phyloP scores from a whole-genome alignment of 73 alveolate genomes.

The Tetrahymena borealis region DNA sequence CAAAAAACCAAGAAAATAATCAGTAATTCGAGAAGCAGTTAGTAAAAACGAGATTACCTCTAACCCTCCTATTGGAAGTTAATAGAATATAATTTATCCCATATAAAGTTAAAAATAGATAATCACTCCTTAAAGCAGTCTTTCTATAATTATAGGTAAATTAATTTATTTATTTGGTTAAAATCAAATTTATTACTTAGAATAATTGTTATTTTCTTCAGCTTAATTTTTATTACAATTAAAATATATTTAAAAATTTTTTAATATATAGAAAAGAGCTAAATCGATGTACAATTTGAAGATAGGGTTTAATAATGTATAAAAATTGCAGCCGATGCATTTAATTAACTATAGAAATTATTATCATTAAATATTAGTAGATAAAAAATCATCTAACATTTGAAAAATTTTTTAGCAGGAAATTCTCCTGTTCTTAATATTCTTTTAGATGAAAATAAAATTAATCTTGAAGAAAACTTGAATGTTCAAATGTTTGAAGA shows the following conservation, averaged over 20 bases:
- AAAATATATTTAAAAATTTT: no score
- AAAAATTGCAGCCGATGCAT: not conserved
- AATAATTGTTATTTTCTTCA: no score
- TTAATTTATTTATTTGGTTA: no score
- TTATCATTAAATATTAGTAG: not conserved
- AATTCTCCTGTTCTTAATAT: not conserved
- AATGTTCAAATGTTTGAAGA: not conserved
- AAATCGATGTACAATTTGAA: not conserved
- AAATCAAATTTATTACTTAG: no score
- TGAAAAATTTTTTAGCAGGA: not conserved
- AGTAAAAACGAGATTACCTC: no score
- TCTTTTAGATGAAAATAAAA: not conserved
- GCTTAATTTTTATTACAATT: no score
- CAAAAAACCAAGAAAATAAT: not conserved
- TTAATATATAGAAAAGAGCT: not conserved
- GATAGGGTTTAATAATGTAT: not conserved
- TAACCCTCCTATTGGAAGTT: no score
- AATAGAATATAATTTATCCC: no score
- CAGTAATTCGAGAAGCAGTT: no score
- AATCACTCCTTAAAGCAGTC: no score
- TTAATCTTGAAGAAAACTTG: not conserved
- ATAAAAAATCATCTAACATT: not conserved
- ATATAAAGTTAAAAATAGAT: no score
- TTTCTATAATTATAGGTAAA: no score
- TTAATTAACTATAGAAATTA: not conserved